These are phyloP conservation scores for Tylopilus sp. DNA, from an alignment of 768 basidiomycete species.

Conservation along the genomic window DNA sequence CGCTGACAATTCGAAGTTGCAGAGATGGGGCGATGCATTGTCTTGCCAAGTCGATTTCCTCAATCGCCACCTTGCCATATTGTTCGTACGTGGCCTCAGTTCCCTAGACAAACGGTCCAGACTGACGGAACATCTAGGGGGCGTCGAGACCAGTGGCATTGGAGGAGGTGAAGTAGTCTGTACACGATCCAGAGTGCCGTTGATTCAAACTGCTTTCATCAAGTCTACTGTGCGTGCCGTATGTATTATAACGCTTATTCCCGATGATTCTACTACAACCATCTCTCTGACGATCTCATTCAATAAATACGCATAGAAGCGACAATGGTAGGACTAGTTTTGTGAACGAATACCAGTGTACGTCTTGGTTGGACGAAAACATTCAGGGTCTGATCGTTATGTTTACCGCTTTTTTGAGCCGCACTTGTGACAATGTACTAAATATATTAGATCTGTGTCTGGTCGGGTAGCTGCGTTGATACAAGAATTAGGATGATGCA, in stretches of 20 bases:
- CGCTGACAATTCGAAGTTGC: slow-evolving; percentile 11
- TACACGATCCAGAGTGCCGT: neutral
- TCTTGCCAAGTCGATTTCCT: slow-evolving; percentile 1
- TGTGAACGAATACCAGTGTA: neutral
- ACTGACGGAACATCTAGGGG: slow-evolving; percentile 6
- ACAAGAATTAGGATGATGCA: slow-evolving; percentile 8
- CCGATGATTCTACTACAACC: neutral
- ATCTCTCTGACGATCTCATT: neutral
- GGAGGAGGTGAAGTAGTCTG: slow-evolving; percentile 2
- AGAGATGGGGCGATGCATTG: slow-evolving; percentile 11
- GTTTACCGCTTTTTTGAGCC: too few species aligned
- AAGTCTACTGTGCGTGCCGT: neutral
- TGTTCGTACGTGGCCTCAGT: slow-evolving; percentile 9
- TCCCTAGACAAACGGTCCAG: neutral
- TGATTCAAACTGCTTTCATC: neutral
- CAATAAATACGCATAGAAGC: neutral
- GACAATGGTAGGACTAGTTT: neutral
- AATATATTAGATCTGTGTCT: neutral
- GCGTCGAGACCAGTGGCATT: slow-evolving; percentile 3
- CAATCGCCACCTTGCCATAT: slow-evolving; percentile 6
- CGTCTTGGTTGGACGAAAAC: too few species aligned
- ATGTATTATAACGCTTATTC: neutral
- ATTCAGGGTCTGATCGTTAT: too few species aligned
- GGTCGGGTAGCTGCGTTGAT: neutral
- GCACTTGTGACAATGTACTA: neutral